A percentile compares a stretch with the other conserved stretches of the same genome.
phyloP scores from a whole-genome alignment of 2,329 filamentous ascomycete species.

The Pyrenophora teres region DNA sequence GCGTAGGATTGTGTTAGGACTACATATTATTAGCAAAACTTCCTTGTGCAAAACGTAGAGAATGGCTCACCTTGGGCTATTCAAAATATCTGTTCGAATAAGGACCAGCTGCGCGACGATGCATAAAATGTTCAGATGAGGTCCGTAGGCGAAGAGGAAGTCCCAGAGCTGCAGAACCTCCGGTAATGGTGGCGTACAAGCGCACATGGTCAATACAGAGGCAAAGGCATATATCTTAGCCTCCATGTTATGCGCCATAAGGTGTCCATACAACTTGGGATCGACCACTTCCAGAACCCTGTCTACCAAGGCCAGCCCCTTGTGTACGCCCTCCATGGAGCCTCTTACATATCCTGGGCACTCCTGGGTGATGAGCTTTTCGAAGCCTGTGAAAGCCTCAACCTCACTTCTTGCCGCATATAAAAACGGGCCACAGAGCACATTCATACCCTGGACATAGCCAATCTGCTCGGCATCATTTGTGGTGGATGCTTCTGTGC shows the following conservation, averaged over 20 bases:
- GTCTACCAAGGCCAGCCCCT: slow-evolving; percentile 87
- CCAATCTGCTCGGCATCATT: slow-evolving; percentile 71
- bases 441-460: slow-evolving; percentile 99
- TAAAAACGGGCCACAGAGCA: slow-evolving; percentile 91
- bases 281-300: slow-evolving; percentile 91
- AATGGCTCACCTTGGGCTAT: slow-evolving; percentile 73
- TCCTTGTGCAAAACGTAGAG: background rate
- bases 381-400: slow-evolving; percentile 90
- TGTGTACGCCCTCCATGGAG: slow-evolving; percentile 96
- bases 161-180: slow-evolving; percentile 96
- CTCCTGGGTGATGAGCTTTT: slow-evolving; percentile 83
- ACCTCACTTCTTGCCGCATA: slow-evolving; percentile 89
- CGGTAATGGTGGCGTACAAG: slow-evolving; percentile 91
- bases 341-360: slow-evolving; percentile 93
- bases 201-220: slow-evolving; percentile 90
- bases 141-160: slow-evolving; percentile 93
- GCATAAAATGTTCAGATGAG: slow-evolving; percentile 92
- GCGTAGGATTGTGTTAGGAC: slow-evolving; percentile 89
- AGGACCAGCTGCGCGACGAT: slow-evolving; percentile 94
- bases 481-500: slow-evolving; percentile 41
- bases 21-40: slow-evolving; percentile 50
- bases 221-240: slow-evolving; percentile 97
- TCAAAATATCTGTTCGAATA: slow-evolving; percentile 81
- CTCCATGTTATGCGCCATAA: slow-evolving; percentile 83
- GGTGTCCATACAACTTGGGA: slow-evolving; percentile 79